Evolutionary conservation across 2,329 filamentous ascomycete species (phyloP).

Genomic region (Apiospora hydei): DNA sequence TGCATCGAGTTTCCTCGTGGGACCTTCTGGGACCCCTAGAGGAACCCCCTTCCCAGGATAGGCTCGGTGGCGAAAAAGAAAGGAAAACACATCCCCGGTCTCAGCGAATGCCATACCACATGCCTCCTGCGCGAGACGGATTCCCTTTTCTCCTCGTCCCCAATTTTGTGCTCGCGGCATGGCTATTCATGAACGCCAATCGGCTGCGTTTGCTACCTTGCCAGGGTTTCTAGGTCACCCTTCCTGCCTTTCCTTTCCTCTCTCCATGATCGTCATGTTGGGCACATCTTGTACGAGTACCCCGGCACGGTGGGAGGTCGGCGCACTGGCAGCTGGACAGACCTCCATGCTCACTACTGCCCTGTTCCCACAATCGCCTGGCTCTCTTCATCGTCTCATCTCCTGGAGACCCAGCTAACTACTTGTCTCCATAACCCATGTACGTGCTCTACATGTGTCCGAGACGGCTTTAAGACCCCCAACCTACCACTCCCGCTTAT

Average conservation of each 20-base stretch:
- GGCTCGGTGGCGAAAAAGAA: constrained; percentile 41
- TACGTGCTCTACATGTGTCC: constrained; percentile 20
- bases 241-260: not conserved
- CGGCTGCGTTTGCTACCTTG: constrained; percentile 7
- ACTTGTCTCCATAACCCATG: constrained; percentile 17
- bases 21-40: constrained; percentile 35
- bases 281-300: constrained; percentile 20
- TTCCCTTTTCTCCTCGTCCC: constrained; percentile 36
- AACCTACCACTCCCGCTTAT: constrained; percentile 28
- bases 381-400: constrained; percentile 26
- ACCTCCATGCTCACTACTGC: constrained; percentile 13
- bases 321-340: constrained; percentile 10
- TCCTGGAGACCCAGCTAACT: constrained; percentile 27
- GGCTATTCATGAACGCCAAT: constrained; percentile 12
- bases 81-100: constrained; percentile 19
- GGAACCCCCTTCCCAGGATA: constrained; percentile 35
- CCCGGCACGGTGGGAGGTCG: not conserved
- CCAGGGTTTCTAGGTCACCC: constrained; percentile 2
- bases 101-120: constrained; percentile 5
- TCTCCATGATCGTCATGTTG: constrained; percentile 5
- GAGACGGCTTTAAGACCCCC: constrained; percentile 25
- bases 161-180: constrained; percentile 36
- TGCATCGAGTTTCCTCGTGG: constrained; percentile 7
- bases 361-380: constrained; percentile 20
- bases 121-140: not conserved